These are phyloP conservation scores for Stephanodiscus minutulus DNA, from an alignment of 108 stramenopile species.

Conservation along the genomic window DNA sequence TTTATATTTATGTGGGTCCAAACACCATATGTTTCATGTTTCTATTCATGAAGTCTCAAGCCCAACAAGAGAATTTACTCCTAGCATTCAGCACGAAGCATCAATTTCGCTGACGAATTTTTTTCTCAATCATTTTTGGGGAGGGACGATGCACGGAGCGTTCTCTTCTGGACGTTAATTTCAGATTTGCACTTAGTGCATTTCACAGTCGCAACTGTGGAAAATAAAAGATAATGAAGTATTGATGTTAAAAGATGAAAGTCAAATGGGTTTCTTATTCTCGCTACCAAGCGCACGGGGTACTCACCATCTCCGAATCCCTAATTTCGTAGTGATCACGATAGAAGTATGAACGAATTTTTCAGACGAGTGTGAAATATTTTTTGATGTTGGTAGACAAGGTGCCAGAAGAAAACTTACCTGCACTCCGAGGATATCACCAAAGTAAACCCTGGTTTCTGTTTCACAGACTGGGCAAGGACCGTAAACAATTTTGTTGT, in stretches of 20 bases:
- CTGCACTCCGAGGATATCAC: conserved; percentile 90
- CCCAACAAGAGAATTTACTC: background rate
- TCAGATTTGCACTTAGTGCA: conserved; percentile 87
- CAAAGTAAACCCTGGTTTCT: conserved; percentile 90
- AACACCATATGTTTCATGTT: background rate
- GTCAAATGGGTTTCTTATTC: background rate
- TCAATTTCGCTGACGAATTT: background rate
- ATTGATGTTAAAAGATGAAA: background rate
- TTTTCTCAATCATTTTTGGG: conserved; percentile 57
- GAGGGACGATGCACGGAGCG: conserved; percentile 85
- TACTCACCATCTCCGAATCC: conserved; percentile 66
- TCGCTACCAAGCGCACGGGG: too few relatives aligned
- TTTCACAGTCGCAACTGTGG: conserved; percentile 63
- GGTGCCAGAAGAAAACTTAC: background rate
- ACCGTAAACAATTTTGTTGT: conserved; percentile 84
- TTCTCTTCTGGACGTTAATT: conserved; percentile 80
- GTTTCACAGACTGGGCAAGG: conserved; percentile 92
- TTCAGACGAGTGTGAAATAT: background rate
- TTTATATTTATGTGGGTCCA: conserved; percentile 3
- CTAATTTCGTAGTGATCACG: background rate
- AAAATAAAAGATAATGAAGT: background rate
- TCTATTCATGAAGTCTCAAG: background rate
- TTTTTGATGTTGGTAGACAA: background rate
- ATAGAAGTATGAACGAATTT: background rate
- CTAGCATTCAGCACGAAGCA: background rate